These are phyloP conservation scores for Hypoxylon fuscum DNA, from an alignment of 495 filamentous ascomycete species.

Conservation along the genomic window DNA sequence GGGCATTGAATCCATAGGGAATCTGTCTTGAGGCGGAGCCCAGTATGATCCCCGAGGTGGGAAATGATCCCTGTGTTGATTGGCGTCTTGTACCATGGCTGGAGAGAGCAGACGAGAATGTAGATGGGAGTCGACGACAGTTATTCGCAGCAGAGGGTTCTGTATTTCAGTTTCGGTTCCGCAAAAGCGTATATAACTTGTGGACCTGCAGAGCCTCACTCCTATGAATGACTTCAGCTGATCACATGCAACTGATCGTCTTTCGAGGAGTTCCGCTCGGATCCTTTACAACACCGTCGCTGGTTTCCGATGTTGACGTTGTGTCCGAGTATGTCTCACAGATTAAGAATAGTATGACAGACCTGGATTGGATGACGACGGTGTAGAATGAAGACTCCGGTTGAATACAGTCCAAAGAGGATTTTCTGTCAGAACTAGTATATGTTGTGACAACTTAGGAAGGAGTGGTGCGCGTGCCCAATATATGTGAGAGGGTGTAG, in stretches of 20 bases:
- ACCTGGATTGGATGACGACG: conserved; percentile 20
- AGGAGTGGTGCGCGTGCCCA: conserved; percentile 29
- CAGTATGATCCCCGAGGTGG: conserved; percentile 29
- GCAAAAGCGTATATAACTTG: conserved; percentile 4
- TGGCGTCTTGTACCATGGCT: conserved; percentile 42
- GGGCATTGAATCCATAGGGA: conserved; percentile 29
- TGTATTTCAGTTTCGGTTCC: conserved; percentile 17
- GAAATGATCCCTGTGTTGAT: conserved; percentile 31
- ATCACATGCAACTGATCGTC: conserved; percentile 29
- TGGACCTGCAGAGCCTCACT: conserved; percentile 26
- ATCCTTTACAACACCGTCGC: conserved; percentile 23
- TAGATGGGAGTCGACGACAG: background rate
- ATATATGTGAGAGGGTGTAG: conserved; percentile 41
- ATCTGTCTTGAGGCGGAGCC: conserved; percentile 19
- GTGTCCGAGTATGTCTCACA: conserved; percentile 30
- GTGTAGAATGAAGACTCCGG: conserved; percentile 27
- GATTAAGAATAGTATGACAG: conserved; percentile 16
- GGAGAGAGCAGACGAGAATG: background rate
- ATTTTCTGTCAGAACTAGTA: conserved; percentile 36
- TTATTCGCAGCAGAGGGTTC: conserved; percentile 3
- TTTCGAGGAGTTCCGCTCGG: conserved; percentile 8
- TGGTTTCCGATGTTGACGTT: conserved; percentile 31
- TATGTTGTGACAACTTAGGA: conserved; percentile 32
- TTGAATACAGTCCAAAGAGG: conserved; percentile 27
- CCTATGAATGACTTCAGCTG: conserved; percentile 12